Percentiles rank a stretch among this genome's conserved stretches.
phyloP scores from a whole-genome alignment of 1,284 basidiomycete species.

The Cystobasidium slooffiae region DNA sequence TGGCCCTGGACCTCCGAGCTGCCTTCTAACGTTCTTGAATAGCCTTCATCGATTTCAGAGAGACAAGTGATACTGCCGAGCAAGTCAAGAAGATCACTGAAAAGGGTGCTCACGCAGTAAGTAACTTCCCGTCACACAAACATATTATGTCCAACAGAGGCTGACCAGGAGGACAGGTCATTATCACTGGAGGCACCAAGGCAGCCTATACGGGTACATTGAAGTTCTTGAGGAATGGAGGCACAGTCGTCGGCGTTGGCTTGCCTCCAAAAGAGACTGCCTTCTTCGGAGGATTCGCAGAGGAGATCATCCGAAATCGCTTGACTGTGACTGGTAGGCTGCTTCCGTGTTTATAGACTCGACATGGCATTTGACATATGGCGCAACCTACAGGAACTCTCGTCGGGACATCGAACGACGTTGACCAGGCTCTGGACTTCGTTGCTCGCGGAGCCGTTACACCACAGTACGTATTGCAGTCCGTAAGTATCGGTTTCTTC shows the following conservation, averaged over 20 bases:
- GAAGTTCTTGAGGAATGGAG: slow-evolving; percentile 49
- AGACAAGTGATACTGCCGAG: slow-evolving; percentile 15
- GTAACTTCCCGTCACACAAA: neutral
- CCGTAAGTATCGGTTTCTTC: neutral
- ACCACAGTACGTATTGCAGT: slow-evolving; percentile 53
- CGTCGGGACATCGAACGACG: slow-evolving; percentile 55
- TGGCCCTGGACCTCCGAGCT: neutral
- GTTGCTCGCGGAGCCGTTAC: slow-evolving; percentile 47
- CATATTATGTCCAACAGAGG: neutral
- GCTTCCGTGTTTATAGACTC: neutral
- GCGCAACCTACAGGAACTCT: slow-evolving; percentile 47
- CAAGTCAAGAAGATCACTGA: slow-evolving; percentile 43
- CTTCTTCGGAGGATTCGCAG: slow-evolving; percentile 53
- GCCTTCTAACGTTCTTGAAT: slow-evolving; percentile 1
- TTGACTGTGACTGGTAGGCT: slow-evolving; percentile 50
- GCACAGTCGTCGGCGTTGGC: slow-evolving; percentile 50
- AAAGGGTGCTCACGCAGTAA: slow-evolving; percentile 24
- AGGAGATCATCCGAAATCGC: slow-evolving; percentile 53
- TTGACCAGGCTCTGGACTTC: slow-evolving; percentile 55
- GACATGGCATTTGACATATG: neutral
- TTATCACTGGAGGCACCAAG: slow-evolving; percentile 45
- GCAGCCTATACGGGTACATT: slow-evolving; percentile 49
- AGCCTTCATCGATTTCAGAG: slow-evolving; percentile 50
- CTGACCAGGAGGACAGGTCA: slow-evolving; percentile 39
- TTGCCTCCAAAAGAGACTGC: slow-evolving; percentile 50